These are phyloP conservation scores for Tetrahymena elliotti DNA, from an alignment of 73 alveolate species.

Conservation along the genomic window DNA sequence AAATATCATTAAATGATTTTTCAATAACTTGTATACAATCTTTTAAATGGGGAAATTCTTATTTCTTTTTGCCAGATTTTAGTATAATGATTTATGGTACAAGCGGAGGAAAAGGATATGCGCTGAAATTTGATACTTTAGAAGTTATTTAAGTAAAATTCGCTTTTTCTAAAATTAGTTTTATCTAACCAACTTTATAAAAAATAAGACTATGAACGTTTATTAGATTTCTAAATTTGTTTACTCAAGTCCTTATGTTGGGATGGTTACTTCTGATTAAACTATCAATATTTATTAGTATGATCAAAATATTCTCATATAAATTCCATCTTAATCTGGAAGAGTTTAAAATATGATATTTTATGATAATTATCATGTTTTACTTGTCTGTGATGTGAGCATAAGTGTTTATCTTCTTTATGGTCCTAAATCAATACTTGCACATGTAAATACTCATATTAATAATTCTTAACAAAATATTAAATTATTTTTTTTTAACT, in stretches of 20 bases:
- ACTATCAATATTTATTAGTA: not conserved
- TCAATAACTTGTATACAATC: not conserved
- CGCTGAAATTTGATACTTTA: not conserved
- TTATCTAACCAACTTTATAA: too few relatives aligned
- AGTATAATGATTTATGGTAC: not conserved
- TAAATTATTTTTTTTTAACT: not conserved
- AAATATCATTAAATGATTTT: not conserved
- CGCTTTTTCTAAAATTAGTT: not conserved
- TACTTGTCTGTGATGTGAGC: not conserved
- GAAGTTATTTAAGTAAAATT: not conserved
- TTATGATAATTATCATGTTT: not conserved
- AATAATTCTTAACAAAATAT: not conserved
- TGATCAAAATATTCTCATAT: not conserved
- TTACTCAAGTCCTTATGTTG: not conserved
- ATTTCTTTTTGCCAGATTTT: not conserved
- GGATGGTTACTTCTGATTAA: not conserved
- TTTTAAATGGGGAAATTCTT: not conserved
- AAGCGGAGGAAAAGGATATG: not conserved
- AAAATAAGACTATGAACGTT: not conserved
- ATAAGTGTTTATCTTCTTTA: not conserved
- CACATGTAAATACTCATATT: not conserved
- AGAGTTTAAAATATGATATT: not conserved
- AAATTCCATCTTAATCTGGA: not conserved
- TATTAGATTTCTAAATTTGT: not conserved
- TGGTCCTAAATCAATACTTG: not conserved